Conservation (phyloP, 805 yeast genomes). For the Starmerella powellii region DNA sequence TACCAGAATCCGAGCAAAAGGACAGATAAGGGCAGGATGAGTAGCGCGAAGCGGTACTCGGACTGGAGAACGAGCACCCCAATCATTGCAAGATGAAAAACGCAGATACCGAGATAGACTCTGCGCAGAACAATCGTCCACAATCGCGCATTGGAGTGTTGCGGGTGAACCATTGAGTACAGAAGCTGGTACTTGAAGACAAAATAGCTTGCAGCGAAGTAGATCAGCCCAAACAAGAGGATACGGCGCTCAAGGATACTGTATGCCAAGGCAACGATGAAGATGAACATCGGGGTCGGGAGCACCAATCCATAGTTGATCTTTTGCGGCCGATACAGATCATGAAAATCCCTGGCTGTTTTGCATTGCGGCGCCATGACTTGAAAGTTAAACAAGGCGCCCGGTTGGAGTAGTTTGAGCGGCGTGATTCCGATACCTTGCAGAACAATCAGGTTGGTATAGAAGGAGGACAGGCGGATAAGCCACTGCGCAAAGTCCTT, state of each 20-base stretch:
- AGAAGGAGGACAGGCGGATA: conserved; percentile 67
- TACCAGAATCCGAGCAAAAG: conserved; percentile 54
- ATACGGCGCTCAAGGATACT: conserved; percentile 84
- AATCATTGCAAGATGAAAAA: conserved; percentile 86
- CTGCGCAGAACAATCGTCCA: conserved; percentile 88
- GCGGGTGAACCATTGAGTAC: conserved; percentile 86
- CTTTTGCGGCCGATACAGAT: conserved; percentile 73
- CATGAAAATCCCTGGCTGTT: conserved; percentile 72
- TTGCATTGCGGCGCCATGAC: conserved; percentile 50
- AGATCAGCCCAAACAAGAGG: conserved; percentile 67
- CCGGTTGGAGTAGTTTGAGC: conserved; percentile 67
- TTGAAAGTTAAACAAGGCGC: conserved; percentile 65
- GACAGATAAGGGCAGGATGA: conserved; percentile 65
- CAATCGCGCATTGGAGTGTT: conserved; percentile 91
- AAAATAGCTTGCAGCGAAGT: conserved; percentile 73
- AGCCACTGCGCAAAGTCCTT: conserved; percentile 73
- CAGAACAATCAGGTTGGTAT: conserved; percentile 71
- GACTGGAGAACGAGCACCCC: conserved; percentile 76
- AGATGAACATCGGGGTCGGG: conserved; percentile 81
- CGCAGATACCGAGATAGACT: conserved; percentile 61
- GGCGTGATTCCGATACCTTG: conserved; percentile 87
- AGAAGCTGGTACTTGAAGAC: conserved; percentile 84
- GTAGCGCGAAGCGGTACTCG: conserved; percentile 62
- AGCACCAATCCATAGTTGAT: conserved; percentile 83
- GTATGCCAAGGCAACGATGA: conserved; percentile 74